Base-by-base conservation (phyloP, 441 rosid genomes). In the Populus hybrid region DNA sequence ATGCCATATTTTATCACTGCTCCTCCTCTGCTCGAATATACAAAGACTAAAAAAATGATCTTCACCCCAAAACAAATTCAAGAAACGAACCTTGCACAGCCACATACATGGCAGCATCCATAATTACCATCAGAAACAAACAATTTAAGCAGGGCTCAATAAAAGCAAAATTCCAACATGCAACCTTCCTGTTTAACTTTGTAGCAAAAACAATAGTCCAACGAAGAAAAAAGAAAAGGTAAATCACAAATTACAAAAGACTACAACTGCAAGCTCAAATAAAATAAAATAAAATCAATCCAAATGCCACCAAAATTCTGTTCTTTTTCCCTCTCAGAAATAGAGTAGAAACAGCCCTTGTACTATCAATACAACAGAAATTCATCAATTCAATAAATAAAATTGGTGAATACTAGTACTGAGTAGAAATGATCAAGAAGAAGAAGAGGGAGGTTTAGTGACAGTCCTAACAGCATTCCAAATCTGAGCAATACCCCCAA, bases 391-490 rank as follows among this genome's bases (percentile, higher is more conserved):
- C 19, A 14, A 12, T 46, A 46, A 12, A 46, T 46, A 46, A 46
- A 46, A 46, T 12, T 14, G 57, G 19, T 46, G 14, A 12, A 14
- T 14, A 14, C 19, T 46, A 46, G 18, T 46, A 46, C 57, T 46
- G 10, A 14, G 36, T 32, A 34, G 28, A 9, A 67, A 24, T 23
- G 63, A 61, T 30, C n/a, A 78, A 61, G 78, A 66, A 65, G 84
- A 57, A 57, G 87, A 28, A 73, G 87, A 71, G 40, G 92, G 83
- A 7, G 90, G 86, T 72, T 87, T 87, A 6, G 92, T 86, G 53
- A 81, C 87, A 66, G 80, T 83, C 63, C 76, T 81, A 81, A 90
- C 94, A 75, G 98, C 84, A 67, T 78, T 75, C 99, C 96, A 95
- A 84, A 91, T 87, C 80, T 91, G 92, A 3, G 67, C 81, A 67